Evolutionary conservation across 352 stramenopile species (phyloP), one percentile per base, ranked within the genome.

Genomic region (Globisporangium recalcitrans): DNA sequence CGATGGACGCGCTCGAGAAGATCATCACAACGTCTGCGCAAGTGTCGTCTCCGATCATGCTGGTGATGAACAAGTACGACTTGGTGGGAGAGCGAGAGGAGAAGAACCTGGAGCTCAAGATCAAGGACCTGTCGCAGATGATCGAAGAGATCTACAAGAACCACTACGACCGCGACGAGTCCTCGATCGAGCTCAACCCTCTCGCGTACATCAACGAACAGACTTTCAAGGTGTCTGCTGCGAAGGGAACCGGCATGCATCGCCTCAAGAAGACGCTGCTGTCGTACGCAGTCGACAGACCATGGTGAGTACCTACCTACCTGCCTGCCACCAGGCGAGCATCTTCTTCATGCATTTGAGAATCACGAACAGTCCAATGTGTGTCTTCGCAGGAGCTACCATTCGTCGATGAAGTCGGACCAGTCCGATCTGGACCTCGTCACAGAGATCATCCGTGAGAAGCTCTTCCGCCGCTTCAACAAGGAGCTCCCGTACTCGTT

Each of bases 41-140:
- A 40, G 77, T 90, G 19, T 71, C 72, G 24, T 89, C 83, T 19
- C 85, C 85, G 19, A 87, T 88, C 16, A 89, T 92, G 80, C 80
- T 95, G 38, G 81, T 95, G 44, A 87, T 95, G 79, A 95, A 95
- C 72, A 95, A 95, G 75, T 82, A 68, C 58, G 80, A 93, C 27
- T 73, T 93, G 21, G 78, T 90, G 22, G 73, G 68, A 24, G 54
- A 74, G 10, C 76, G 69, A 11, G 81, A 90, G 47, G 74, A 80
- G 58, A 51, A 64, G 22, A 91, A 85, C 52, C 46, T 92, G 22
- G 69, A 77, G 6, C 72, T 82, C 24, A 87, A 87, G 56, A 80
- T 93, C 51, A 77, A 82, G 61, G 83, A 91, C 32, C 65, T 95
- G 11, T 89, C 83, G 16, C 72, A 92, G 61, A 92, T 95, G 82